Conservation (phyloP, 2,329 filamentous ascomycete genomes). For the Penicillium brasilianum region DNA sequence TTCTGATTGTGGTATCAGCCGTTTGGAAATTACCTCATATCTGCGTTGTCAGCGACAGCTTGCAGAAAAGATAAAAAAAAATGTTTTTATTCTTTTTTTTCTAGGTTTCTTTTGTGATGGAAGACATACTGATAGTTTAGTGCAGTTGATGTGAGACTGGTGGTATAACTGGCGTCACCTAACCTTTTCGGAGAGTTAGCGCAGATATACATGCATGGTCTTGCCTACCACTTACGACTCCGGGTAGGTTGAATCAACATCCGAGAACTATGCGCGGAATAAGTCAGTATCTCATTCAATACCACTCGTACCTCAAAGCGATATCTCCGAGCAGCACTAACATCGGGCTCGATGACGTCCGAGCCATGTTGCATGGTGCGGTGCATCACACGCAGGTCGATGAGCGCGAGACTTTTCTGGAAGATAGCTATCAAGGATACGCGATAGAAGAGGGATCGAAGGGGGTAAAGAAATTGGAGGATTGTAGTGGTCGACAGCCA, state of each 20-base stretch:
- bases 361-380: conserved; percentile 15
- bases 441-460: conserved; percentile 12
- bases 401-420: neutral
- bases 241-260: conserved; percentile 35
- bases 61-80: neutral
- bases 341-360: conserved; percentile 34
- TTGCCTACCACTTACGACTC: conserved; percentile 32
- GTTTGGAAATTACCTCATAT: conserved; percentile 36
- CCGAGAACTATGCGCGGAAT: conserved; percentile 23
- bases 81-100: neutral
- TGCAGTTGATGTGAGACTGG: conserved; percentile 38
- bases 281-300: neutral
- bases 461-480: conserved; percentile 24
- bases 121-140: conserved; percentile 38
- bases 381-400: conserved; percentile 11
- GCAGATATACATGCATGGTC: neutral
- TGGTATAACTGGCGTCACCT: conserved; percentile 37
- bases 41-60: conserved; percentile 25
- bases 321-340: conserved; percentile 20
- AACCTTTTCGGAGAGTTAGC: conserved; percentile 25
- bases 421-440: neutral
- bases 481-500: conserved; percentile 10
- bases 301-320: neutral
- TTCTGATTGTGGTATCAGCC: neutral
- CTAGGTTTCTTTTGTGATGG: neutral